Conservation (phyloP, 352 stramenopile genomes). For the Globisporangium perplexum region DNA sequence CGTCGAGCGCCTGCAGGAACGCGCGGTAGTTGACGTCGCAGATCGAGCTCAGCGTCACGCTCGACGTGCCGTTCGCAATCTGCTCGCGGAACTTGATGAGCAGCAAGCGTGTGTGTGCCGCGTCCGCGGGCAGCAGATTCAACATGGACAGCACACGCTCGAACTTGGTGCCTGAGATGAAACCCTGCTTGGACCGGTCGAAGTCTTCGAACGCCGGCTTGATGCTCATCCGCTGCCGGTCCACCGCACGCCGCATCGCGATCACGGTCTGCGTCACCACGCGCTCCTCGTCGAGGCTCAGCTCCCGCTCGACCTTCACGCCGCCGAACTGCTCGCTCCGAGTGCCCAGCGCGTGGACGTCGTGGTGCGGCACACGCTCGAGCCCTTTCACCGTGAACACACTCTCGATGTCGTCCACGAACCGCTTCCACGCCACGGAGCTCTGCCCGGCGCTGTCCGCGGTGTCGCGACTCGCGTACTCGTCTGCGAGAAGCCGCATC, state of each 20-base stretch:
- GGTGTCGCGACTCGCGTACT: constrained; percentile 51
- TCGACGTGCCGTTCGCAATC: constrained; percentile 25
- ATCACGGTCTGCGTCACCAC: constrained; percentile 40
- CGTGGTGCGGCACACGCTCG: constrained; percentile 51
- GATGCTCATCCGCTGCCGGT: constrained; percentile 68
- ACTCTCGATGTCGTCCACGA: constrained; percentile 78
- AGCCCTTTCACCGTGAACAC: constrained; percentile 77
- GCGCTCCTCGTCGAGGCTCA: constrained; percentile 42
- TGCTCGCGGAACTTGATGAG: constrained; percentile 78
- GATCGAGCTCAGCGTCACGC: constrained; percentile 53
- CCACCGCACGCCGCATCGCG: constrained; percentile 48
- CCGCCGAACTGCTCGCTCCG: constrained; percentile 57
- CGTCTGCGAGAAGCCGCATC: constrained; percentile 40
- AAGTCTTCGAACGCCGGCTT: constrained; percentile 84
- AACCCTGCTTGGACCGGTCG: constrained; percentile 69
- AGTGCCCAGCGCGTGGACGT: constrained; percentile 40
- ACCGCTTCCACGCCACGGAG: constrained; percentile 67
- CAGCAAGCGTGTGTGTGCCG: constrained; percentile 38
- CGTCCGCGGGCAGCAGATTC: constrained; percentile 42
- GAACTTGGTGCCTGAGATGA: constrained; percentile 75
- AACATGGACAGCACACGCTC: constrained; percentile 81
- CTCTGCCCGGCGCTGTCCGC: constrained; percentile 48
- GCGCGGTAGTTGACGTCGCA: constrained; percentile 84
- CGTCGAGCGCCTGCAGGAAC: constrained; percentile 61
- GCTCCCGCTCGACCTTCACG: constrained; percentile 40